Base-by-base conservation (phyloP, 2,329 filamentous ascomycete genomes). In the Thielaviopsis populi region DNA sequence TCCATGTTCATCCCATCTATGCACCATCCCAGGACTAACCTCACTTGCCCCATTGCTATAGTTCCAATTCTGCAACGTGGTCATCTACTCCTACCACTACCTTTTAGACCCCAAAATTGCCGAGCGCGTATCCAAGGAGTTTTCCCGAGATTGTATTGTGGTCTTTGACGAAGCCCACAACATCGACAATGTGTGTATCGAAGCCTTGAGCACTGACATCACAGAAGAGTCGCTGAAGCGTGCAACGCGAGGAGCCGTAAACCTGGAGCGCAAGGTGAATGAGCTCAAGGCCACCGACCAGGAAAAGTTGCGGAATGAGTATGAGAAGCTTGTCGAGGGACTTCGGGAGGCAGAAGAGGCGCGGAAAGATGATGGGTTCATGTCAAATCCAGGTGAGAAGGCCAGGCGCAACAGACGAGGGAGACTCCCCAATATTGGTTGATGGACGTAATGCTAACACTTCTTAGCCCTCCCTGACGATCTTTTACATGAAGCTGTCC, bases 41-140 rank as follows among this genome's bases (percentile, higher is more conserved):
- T 19, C 17, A 62, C 19, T 8, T 40, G 46, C 19, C 53, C 4
- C 13, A 10, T 33, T 30, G 27, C 15, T 68, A 4, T 17, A 91
- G 87, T 97, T 99, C 92, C 87, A 94, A 70, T 97, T 91, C 72
- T 99, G 94, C 80, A 97, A 99, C 73, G 91, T 99, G 71, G 96
- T 99, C 71, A 99, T 99, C 69, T 99, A 99, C 76, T 99, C 94
- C 0, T 99, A 99, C 72, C 94, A 99, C 74, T 99, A 99, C 71
- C 83, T 99, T 2, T 83, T 99, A 17, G 95, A 99, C 70, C 94
- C 94, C 2, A 99, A 99, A 73, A 99, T 99, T 70, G 94, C 94
- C 13, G 94, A 99, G 72, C 77, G 92, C 65, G 91, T 97, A 1
- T 97, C 94, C 0, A 91, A 88, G 73, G 94, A 99, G 71, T 83